Percentiles rank a stretch among this genome's conserved stretches.
phyloP scores from a whole-genome alignment of 2,329 filamentous ascomycete species.

The Xylogone sp. region DNA sequence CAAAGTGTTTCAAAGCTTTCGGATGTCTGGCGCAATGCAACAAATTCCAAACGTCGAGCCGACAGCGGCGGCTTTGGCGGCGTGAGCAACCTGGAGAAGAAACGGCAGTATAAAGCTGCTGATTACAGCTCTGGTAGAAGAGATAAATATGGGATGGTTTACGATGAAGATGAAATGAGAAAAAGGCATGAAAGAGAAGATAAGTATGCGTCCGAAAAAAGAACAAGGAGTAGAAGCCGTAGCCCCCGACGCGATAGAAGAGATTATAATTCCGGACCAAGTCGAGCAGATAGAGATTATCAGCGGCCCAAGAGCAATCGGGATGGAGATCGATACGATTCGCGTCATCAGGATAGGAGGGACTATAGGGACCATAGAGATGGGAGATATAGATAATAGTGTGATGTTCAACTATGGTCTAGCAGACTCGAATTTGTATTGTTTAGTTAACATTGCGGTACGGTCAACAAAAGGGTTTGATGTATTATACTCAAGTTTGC shows the following conservation, averaged over 20 bases:
- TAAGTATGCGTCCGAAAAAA: slow-evolving; percentile 18
- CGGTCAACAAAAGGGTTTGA: too few relatives aligned
- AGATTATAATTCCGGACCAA: slow-evolving; percentile 17
- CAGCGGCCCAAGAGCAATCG: slow-evolving; percentile 4
- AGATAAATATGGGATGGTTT: slow-evolving; percentile 72
- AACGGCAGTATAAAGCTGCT: slow-evolving; percentile 74
- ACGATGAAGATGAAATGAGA: slow-evolving; percentile 68
- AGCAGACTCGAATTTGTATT: background rate
- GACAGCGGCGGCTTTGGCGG: slow-evolving; percentile 82
- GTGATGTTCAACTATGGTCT: background rate
- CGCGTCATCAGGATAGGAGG: slow-evolving; percentile 14
- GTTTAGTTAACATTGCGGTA: background rate
- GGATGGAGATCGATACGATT: slow-evolving; percentile 18
- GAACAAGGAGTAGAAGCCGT: slow-evolving; percentile 27
- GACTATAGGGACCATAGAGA: slow-evolving; percentile 14
- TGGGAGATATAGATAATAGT: slow-evolving; percentile 18
- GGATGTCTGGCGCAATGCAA: slow-evolving; percentile 81
- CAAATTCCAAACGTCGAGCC: slow-evolving; percentile 71
- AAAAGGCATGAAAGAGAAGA: slow-evolving; percentile 42
- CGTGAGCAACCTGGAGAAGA: slow-evolving; percentile 82
- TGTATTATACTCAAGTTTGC: too few relatives aligned
- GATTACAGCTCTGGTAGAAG: slow-evolving; percentile 32
- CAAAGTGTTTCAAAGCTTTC: slow-evolving; percentile 89
- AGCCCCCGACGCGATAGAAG: slow-evolving; percentile 21
- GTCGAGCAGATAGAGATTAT: slow-evolving; percentile 9